phyloP scores from a whole-genome alignment of 2,329 filamentous ascomycete species.

The Aspergillus caelatus region DNA sequence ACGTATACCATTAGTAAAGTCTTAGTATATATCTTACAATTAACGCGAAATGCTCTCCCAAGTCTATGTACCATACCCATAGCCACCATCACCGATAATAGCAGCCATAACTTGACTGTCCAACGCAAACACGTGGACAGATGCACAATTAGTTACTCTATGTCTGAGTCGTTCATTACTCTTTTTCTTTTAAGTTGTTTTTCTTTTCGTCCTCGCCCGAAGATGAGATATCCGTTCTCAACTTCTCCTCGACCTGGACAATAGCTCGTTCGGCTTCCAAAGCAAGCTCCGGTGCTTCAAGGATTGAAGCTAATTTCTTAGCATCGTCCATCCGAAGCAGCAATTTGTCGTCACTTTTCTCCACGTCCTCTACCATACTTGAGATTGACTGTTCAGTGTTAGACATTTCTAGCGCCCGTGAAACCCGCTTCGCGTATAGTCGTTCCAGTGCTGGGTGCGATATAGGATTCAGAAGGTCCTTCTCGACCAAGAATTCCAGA shows the following conservation, averaged over 20 bases:
- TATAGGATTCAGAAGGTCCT: slow-evolving; percentile 67
- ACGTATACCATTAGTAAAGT: too few species aligned
- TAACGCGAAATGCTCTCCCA: too few species aligned
- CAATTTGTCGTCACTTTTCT: slow-evolving; percentile 50
- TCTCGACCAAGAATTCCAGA: slow-evolving; percentile 76
- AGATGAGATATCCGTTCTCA: slow-evolving; percentile 28
- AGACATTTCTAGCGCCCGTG: slow-evolving; percentile 32
- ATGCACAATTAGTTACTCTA: background rate
- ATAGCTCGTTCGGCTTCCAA: slow-evolving; percentile 75
- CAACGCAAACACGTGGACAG: background rate
- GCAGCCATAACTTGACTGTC: background rate
- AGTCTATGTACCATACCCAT: slow-evolving; percentile 1
- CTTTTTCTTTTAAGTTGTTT: slow-evolving; percentile 23
- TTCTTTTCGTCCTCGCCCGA: slow-evolving; percentile 20
- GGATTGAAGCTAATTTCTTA: slow-evolving; percentile 60
- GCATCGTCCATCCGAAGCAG: slow-evolving; percentile 52
- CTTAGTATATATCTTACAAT: background rate
- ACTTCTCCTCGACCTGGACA: slow-evolving; percentile 64
- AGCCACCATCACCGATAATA: background rate
- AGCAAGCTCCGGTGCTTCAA: slow-evolving; percentile 70
- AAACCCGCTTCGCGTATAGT: slow-evolving; percentile 63
- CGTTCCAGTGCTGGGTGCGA: slow-evolving; percentile 73
- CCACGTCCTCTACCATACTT: slow-evolving; percentile 37
- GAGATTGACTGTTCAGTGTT: slow-evolving; percentile 31
- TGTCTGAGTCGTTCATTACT: slow-evolving; percentile 18